Evolutionary conservation across 345 rosid genomes (phyloP), one percentile per base, ranked within the genome.

Genomic region (Moricandia moricandioides): DNA sequence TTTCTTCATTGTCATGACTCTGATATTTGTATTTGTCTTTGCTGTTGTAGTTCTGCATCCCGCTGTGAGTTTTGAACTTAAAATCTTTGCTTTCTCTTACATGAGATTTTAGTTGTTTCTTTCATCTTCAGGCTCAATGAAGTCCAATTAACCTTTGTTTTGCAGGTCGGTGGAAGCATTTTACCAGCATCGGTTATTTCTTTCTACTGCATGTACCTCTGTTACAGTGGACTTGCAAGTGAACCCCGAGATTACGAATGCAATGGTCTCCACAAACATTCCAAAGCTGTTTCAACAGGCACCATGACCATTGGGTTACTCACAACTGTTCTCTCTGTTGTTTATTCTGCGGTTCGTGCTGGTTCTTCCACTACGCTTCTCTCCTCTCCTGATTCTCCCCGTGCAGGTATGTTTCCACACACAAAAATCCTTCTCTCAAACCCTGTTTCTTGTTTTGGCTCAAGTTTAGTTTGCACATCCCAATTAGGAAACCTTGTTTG

Each of bases 331-430:
- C 86, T 92, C 0, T 96, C 98, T 62, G 99, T 96, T 9, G 96
- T 92, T 24, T 96, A 96, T 64, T 96, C 99, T 8, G 98, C 99
- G 65, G 97, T 96, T 60, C 96, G 99, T 68, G 99, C 96, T 75
- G 99, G 99, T n/a, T 96, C 99, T 64, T 96, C 98, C 45, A 89
- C 96, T 0, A 86, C 91, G 24, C 83, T 96, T 77, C 90, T 92
- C 61, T 88, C 98, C 47, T 84, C 93, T 59, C 96, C 99, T 70
- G 87, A 85, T 80, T 96, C 99, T 60, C 98, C 98, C 60, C 93
- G 91, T 26, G 94, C 93, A 78, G 99, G 98, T 91, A 84, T 66
- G 14, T 65, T 34, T 63, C 21, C 16, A 8, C 26, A 12, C 11
- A 54, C 31, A 7, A 14, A 17, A 11, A 1, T 0, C 34, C 47